phyloP scores from a whole-genome alignment of 164 flowering plant genomes.

The Taxillus chinensis region DNA sequence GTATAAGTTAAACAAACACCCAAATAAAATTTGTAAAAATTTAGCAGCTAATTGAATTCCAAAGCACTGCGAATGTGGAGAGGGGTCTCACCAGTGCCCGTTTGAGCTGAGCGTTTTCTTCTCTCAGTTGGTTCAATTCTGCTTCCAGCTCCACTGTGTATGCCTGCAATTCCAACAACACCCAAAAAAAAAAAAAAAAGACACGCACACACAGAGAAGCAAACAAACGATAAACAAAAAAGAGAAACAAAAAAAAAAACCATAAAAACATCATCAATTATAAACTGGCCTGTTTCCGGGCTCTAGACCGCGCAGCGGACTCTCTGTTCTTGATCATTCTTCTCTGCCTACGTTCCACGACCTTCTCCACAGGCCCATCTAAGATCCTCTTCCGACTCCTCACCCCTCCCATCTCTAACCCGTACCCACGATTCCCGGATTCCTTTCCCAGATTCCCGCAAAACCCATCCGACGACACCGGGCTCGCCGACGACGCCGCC shows the following conservation, averaged over 20 bases:
- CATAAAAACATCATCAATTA: too few species aligned
- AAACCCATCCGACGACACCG: constrained; percentile 64
- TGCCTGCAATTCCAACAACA: constrained; percentile 37
- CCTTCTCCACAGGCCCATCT: constrained; percentile 86
- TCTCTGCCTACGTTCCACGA: constrained; percentile 83
- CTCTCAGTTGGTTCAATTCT: constrained; percentile 74
- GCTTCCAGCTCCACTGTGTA: constrained; percentile 95
- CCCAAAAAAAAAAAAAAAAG: not conserved
- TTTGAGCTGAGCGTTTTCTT: constrained; percentile 65
- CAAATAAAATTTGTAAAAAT: too few species aligned
- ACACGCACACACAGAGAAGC: not conserved
- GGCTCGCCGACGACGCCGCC: constrained; percentile 42
- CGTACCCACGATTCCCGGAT: constrained; percentile 32
- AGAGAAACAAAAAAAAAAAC: too few species aligned
- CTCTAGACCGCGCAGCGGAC: constrained; percentile 93
- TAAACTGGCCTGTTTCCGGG: constrained; percentile 69
- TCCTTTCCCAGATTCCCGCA: constrained; percentile 19
- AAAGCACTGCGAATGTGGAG: not conserved
- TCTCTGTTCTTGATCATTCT: constrained; percentile 98
- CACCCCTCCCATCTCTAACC: constrained; percentile 41
- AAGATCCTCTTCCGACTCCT: constrained; percentile 59
- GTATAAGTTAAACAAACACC: constrained; percentile 5
- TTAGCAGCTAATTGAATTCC: too few species aligned
- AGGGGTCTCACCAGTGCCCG: constrained; percentile 44
- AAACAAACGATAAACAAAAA: not conserved